A percentile compares a stretch with the other conserved stretches of the same genome.
Evolutionary conservation across 2,329 filamentous ascomycete species (phyloP).

Genomic region (Neurospora crassa): DNA sequence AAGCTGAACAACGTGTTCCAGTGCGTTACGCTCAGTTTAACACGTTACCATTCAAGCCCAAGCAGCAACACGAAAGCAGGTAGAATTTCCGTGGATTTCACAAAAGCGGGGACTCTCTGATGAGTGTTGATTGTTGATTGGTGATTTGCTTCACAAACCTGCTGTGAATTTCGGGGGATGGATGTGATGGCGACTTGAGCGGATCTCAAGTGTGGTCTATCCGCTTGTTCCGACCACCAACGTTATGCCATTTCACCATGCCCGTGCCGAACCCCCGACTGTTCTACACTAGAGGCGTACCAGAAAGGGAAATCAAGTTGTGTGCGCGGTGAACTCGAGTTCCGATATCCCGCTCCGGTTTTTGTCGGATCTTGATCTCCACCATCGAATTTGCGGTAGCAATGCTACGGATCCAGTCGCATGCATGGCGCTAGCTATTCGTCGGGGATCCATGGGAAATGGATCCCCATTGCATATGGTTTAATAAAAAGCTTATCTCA

Average conservation of each 20-base stretch:
- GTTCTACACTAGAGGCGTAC: background rate
- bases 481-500: background rate
- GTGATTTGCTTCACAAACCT: background rate
- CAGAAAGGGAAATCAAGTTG: background rate
- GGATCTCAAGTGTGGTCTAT: background rate
- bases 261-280: background rate
- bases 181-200: background rate
- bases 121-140: background rate
- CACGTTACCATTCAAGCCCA: background rate
- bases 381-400: background rate
- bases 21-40: background rate
- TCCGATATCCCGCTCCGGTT: background rate
- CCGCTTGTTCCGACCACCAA: background rate
- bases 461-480: background rate
- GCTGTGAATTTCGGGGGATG: background rate
- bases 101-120: background rate
- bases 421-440: background rate
- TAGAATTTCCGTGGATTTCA: background rate
- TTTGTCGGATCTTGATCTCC: background rate
- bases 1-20: background rate
- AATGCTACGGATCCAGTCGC: background rate
- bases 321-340: background rate
- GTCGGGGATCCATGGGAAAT: background rate
- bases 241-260: background rate
- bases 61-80: background rate